These are phyloP conservation scores for Cryptosporidium sp. DNA, from an alignment of 169 alveolate species.

Conservation along the genomic window DNA sequence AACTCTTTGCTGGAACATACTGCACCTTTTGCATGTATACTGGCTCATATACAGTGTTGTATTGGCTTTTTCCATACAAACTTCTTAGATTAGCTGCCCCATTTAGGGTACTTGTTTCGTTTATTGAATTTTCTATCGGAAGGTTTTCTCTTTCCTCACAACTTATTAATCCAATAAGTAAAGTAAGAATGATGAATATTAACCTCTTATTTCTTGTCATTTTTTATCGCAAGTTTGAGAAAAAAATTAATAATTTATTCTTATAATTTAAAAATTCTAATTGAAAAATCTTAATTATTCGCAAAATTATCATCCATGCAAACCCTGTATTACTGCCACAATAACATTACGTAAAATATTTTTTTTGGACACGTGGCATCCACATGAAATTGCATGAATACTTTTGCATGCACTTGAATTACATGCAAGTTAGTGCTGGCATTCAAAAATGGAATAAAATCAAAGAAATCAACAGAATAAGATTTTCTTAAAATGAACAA, in stretches of 20 bases:
- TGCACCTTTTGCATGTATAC: constrained; percentile 64
- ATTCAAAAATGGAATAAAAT: background rate
- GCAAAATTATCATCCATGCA: background rate
- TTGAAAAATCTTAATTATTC: constrained; percentile 1
- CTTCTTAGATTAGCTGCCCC: constrained; percentile 27
- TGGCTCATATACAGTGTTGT: constrained; percentile 64
- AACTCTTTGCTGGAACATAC: constrained; percentile 59
- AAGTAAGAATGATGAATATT: constrained; percentile 1
- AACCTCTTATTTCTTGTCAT: constrained; percentile 10
- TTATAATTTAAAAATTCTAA: background rate
- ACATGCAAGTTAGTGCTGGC: background rate
- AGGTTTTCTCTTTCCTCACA: constrained; percentile 30
- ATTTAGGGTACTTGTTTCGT: background rate
- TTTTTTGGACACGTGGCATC: constrained; percentile 51
- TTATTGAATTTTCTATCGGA: background rate
- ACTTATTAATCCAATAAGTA: constrained; percentile 11
- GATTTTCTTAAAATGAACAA: background rate
- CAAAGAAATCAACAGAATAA: background rate
- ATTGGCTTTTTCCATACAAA: constrained; percentile 44
- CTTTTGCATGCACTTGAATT: background rate
- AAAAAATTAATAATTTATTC: constrained; percentile 1
- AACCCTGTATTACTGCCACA: background rate
- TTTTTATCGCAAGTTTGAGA: constrained; percentile 7
- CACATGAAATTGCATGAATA: constrained; percentile 42
- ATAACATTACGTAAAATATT: constrained; percentile 24